Evolutionary conservation across 345 rosid species (phyloP), one percentile per base, ranked within the genome.

Genomic region (Noccaea bulbosa): DNA sequence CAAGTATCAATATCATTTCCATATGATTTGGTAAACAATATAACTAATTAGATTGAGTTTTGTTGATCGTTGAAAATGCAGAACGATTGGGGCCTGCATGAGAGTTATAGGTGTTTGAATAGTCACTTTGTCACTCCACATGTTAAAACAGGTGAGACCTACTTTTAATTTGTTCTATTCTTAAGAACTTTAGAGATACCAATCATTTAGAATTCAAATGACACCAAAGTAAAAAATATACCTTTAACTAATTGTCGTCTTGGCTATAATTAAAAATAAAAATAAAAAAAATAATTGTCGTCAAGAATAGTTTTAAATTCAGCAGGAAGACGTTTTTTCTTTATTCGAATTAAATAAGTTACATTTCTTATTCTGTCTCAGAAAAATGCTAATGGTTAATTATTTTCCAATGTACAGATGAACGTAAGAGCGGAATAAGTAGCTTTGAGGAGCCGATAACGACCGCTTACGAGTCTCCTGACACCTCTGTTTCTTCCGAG

Each of bases 51-150:
- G 11, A 38, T 33, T 65, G n/a, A 40, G 48, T 15, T 20, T 12
- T 58, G 15, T 17, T 41, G 63, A 68, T 61, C 15, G 61, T 27
- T 17, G 67, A 51, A 62, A 22, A 20, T 72, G 43, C 86, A 92
- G 94, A 77, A 85, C 65, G 76, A 79, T 40, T 83, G 93, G 89
- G 84, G 69, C 49, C 77, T 79, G 74, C 77, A 84, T 45, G 90
- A 81, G 83, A 69, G 78, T 74, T 82, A 79, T 74, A 82, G 82
- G 71, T 85, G 81, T 79, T 65, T 70, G 77, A 82, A 81, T 41
- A 61, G 50, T 61, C 73, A 74, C 17, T 43, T 68, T 68, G 70
- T 63, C 58, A 62, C 75, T 63, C 71, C 75, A 55, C 71, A 39
- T 63, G 53, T 46, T 54, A 39, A 11, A 59, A 55, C 11, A 73